A percentile compares a stretch with the other conserved stretches of the same genome.
These are phyloP conservation scores for Xylaria bambusicola DNA, from an alignment of 495 filamentous ascomycete species.

Conservation along the genomic window DNA sequence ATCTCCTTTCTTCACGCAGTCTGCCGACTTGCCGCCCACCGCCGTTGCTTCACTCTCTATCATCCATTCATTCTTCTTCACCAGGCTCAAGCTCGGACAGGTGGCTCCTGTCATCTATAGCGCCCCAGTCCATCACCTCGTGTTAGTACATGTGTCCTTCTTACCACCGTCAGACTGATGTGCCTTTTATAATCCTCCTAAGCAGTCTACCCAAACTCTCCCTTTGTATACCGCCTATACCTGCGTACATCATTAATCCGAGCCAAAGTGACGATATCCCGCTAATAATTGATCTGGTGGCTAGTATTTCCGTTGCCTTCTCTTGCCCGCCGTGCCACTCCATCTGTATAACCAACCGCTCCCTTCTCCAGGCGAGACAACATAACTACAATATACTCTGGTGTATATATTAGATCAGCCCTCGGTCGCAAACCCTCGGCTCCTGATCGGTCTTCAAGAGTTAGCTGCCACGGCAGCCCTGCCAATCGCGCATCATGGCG, in stretches of 20 bases:
- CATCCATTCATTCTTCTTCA: constrained; percentile 1
- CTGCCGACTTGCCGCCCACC: background rate
- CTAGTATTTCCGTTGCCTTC: too few relatives aligned
- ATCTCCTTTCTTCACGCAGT: constrained; percentile 1
- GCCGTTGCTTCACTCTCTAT: background rate
- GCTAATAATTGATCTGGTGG: too few relatives aligned
- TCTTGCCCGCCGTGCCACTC: too few relatives aligned
- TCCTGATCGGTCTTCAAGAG: constrained; percentile 7
- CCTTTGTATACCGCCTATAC: too few relatives aligned
- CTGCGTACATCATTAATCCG: too few relatives aligned
- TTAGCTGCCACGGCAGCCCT: constrained; percentile 27
- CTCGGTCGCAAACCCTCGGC: background rate
- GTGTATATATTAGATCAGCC: background rate
- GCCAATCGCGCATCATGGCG: constrained; percentile 36
- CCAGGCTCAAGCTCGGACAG: too few relatives aligned
- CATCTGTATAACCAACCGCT: background rate
- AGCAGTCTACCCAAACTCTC: too few relatives aligned
- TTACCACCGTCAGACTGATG: too few relatives aligned
- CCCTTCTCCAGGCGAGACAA: background rate
- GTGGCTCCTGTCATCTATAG: background rate
- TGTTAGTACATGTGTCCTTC: too few relatives aligned
- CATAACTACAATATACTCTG: background rate
- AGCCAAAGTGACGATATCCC: too few relatives aligned
- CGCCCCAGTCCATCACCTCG: background rate
- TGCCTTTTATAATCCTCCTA: too few relatives aligned